A percentile compares a stretch with the other conserved stretches of the same genome.
Evolutionary conservation across 208 protist genomes (phyloP).

Genomic region (Trypanosoma mega): DNA sequence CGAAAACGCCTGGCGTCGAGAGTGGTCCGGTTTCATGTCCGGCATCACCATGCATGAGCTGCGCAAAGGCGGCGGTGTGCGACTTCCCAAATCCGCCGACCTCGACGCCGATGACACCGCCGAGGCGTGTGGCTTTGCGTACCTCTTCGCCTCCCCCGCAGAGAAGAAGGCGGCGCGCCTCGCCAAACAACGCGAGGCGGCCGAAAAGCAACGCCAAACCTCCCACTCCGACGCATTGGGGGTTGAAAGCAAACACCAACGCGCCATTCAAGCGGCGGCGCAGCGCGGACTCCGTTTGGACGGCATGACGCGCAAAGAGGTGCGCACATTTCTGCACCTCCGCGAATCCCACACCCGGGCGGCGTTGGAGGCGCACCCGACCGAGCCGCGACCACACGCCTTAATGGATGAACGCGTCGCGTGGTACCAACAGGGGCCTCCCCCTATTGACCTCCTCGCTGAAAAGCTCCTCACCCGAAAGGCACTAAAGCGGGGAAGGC

Average conservation of each 20-base stretch:
- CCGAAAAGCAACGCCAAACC: constrained; percentile 30
- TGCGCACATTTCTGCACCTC: constrained; percentile 68
- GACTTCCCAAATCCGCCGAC: constrained; percentile 52
- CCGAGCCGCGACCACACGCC: constrained; percentile 72
- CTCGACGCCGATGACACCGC: constrained; percentile 35
- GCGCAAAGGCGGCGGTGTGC: constrained; percentile 62
- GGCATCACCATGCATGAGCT: constrained; percentile 71
- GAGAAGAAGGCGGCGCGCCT: constrained; percentile 66
- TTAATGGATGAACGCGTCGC: constrained; percentile 81
- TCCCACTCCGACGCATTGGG: constrained; percentile 8
- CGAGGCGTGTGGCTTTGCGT: constrained; percentile 50
- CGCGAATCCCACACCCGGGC: constrained; percentile 68
- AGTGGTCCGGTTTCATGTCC: constrained; percentile 88
- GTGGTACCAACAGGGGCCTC: constrained; percentile 89
- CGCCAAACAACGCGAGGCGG: constrained; percentile 30
- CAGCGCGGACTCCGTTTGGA: constrained; percentile 70
- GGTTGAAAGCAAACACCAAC: constrained; percentile 77
- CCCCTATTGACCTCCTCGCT: constrained; percentile 83
- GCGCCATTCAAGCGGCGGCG: constrained; percentile 50
- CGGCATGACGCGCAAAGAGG: constrained; percentile 84
- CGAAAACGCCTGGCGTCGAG: constrained; percentile 74
- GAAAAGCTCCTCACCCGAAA: constrained; percentile 81
- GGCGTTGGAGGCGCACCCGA: constrained; percentile 34
- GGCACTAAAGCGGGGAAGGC: constrained; percentile 80
- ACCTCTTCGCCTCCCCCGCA: constrained; percentile 82